Base-by-base conservation (phyloP, 1,284 basidiomycete genomes). In the Sporisorium reilianum region DNA sequence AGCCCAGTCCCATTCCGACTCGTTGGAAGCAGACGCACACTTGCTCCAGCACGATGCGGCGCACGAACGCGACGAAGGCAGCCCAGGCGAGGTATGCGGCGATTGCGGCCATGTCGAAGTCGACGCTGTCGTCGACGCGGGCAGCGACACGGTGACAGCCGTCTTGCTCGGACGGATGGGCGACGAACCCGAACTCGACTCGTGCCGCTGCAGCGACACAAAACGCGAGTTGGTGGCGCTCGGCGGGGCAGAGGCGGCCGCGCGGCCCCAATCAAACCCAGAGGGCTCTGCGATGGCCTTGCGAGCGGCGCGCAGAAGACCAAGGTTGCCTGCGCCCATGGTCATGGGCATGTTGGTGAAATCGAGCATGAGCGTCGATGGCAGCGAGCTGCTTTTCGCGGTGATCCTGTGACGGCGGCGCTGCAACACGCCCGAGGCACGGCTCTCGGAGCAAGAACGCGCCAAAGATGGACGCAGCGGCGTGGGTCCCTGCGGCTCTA, bases 1-100 rank as follows among this genome's bases (percentile, higher is more conserved):
- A 0, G 74, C 74, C 74, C 74, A 76, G 38, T 76, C 74, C 69
- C 69, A 76, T 34, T 76, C 69, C 23, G 50, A 65, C 20, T 76
- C 73, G 22, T 67, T 45, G n/a, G 55, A 58, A 22, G 48, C 44
- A 9, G 58, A 49, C 2, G 36, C 38, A 14, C 46, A 41, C 18
- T 46, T 58, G 45, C 62, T 61, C 61, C 56, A 61, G 12, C 54
- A 51, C 0, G 64, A 60, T 1, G 34, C 51, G 14, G 45, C 22
- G 49, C 54, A 58, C 8, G 65, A 61, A 18, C 51, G 49, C 14
- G 61, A 61, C 11, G 60, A n/a, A 7, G 50, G 25, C 3, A 64
- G 20, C 5, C 57, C 48, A 20, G 22, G 41, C 12, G 52, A 25
- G 9, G 32, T 28, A 38, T 54, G 45, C 16, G 25, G 23, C 20